Percentiles rank a stretch among this genome's conserved stretches.
These are phyloP conservation scores for Aspergillus unguis DNA, from an alignment of 2,329 filamentous ascomycete species.

Conservation along the genomic window DNA sequence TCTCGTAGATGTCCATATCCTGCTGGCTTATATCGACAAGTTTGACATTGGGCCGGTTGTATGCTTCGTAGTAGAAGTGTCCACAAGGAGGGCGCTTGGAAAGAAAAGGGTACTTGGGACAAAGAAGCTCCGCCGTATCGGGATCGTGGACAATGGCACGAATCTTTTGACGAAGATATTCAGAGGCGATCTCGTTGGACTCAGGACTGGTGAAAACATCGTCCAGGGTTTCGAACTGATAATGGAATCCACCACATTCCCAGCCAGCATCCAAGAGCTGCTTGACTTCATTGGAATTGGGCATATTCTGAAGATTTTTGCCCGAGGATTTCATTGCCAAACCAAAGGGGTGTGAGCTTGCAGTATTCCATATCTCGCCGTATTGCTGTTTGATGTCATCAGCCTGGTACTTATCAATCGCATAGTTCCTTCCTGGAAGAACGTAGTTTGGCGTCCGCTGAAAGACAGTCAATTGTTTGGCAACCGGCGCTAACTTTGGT, in stretches of 20 bases:
- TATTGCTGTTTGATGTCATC: neutral
- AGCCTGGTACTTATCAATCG: neutral
- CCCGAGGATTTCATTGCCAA: neutral
- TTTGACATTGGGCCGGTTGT: neutral
- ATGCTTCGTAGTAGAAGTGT: neutral
- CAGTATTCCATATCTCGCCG: neutral
- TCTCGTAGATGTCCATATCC: neutral
- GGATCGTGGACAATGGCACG: slow-evolving; percentile 30
- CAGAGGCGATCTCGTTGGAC: slow-evolving; percentile 25
- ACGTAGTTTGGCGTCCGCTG: slow-evolving; percentile 11
- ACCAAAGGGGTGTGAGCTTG: neutral
- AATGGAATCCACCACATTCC: neutral
- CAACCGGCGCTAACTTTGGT: neutral
- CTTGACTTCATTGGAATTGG: neutral
- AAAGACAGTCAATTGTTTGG: slow-evolving; percentile 3
- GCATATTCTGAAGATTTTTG: neutral
- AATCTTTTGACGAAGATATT: slow-evolving; percentile 39
- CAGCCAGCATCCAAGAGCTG: neutral
- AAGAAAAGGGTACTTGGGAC: slow-evolving; percentile 9
- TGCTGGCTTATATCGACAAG: neutral
- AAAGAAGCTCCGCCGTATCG: slow-evolving; percentile 27
- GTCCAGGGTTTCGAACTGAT: neutral
- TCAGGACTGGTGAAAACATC: slow-evolving; percentile 4
- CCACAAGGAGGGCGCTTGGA: neutral
- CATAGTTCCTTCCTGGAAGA: slow-evolving; percentile 1